A percentile compares a stretch with the other conserved stretches of the same genome.
Conservation (phyloP, 2,329 filamentous ascomycete genomes). For the Raffaelea arxii region DNA sequence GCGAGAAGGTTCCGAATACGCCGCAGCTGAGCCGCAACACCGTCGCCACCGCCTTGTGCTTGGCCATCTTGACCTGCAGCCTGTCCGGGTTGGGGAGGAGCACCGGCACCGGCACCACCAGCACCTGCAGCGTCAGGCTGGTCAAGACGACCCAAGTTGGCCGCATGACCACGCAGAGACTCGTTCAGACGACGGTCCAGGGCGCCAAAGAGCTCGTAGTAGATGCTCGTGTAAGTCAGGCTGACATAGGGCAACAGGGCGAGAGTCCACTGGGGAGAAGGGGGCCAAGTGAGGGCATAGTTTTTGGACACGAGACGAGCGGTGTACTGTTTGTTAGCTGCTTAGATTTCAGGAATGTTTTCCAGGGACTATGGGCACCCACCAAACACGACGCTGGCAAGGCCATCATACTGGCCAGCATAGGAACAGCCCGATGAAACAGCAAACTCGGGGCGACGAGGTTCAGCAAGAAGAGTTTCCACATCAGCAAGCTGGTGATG, state of each 20-base stretch:
- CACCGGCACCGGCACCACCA: background rate
- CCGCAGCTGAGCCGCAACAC: slow-evolving; percentile 10
- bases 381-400: slow-evolving; percentile 33
- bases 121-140: background rate
- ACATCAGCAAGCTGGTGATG: slow-evolving; percentile 8
- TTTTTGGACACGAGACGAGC: slow-evolving; percentile 34
- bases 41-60: slow-evolving; percentile 8
- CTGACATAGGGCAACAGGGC: slow-evolving; percentile 35
- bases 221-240: slow-evolving; percentile 31
- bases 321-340: slow-evolving; percentile 31
- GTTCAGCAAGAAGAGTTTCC: slow-evolving; percentile 25
- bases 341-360: background rate
- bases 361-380: too few relatives aligned
- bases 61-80: background rate
- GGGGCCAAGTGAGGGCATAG: slow-evolving; percentile 41
- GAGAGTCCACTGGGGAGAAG: slow-evolving; percentile 40
- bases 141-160: slow-evolving; percentile 10
- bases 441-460: slow-evolving; percentile 37
- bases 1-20: slow-evolving; percentile 15
- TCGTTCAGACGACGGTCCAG: slow-evolving; percentile 40
- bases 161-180: slow-evolving; percentile 28
- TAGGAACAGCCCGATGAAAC: slow-evolving; percentile 32
- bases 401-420: slow-evolving; percentile 30
- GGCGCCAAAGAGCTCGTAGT: slow-evolving; percentile 34
- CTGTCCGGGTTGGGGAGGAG: background rate